Base-by-base conservation (phyloP, 257 asterid genomes). In the Solanum appendiculatum region DNA sequence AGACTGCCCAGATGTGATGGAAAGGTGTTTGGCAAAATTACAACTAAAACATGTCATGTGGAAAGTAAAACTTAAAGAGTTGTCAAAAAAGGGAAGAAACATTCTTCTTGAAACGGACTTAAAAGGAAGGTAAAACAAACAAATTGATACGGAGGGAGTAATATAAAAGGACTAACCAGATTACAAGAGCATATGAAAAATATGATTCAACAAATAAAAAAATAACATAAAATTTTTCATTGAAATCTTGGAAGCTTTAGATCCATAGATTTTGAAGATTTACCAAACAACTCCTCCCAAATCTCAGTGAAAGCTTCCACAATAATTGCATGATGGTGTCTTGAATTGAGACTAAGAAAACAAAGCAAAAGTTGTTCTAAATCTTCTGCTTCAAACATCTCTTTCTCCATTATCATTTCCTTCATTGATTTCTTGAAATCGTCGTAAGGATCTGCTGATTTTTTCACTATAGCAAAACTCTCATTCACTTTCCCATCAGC, bases 361-460 rank as follows among this genome's bases (percentile, higher is more conserved):
- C 94, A 93, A 90, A 91, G 91, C 91, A 94, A 88, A 16, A 94
- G 97, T 89, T 92, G 89, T 68, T 94, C 98, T 88, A 96, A 83
- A 70, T 94, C 98, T 51, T 85, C 86, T 2, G 89, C 91, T 86
- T 92, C 97, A 78, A 93, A 93, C 8, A 93, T 93, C 87, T 94
- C 89, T 81, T 93, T 94, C 88, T 94, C 98, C 85, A 92, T 6
- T 78, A 94, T 93, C 98, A 94, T 94, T 85, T 96, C 98, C 88
- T 85, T n/a, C 97, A 96, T 96, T 5, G 98, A 94, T 37, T 83
- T 93, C 95, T 91, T 96, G 93, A 96, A 96, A 92, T 96, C 98
- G 84, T 93, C 88, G n/a, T 86, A 91, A 5, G 98, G 98, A 51
- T 94, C 92, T 36, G 37, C 89, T 3, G 98, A 94, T 87, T 86